Evolutionary conservation across 768 basidiomycete genomes (phyloP).

Genomic region (Nidularia sp.): DNA sequence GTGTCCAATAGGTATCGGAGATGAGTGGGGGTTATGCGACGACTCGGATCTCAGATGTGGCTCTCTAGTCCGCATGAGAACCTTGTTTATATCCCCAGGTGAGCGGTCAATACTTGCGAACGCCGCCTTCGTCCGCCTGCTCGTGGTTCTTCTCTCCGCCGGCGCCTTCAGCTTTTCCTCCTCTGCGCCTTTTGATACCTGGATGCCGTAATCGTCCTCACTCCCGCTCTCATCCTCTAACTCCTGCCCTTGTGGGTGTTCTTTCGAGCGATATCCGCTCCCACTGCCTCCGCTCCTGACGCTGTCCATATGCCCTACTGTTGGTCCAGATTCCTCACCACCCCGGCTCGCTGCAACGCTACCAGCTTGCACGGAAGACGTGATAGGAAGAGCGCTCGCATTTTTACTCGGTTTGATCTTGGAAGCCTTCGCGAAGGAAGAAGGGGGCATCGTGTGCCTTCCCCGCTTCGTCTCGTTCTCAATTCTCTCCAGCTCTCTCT

Average conservation of each 20-base stretch:
- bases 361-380: constrained; percentile 30
- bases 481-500: not conserved
- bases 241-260: constrained; percentile 59
- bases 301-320: not conserved
- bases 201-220: constrained; percentile 40
- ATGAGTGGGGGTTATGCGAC: constrained; percentile 5
- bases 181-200: constrained; percentile 64
- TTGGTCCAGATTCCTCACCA: constrained; percentile 3
- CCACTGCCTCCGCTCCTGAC: not conserved
- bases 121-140: not conserved
- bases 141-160: constrained; percentile 34
- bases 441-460: constrained; percentile 5
- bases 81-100: constrained; percentile 13
- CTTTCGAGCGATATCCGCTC: constrained; percentile 57
- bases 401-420: constrained; percentile 52
- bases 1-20: constrained; percentile 57
- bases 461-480: constrained; percentile 10
- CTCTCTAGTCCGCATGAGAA: constrained; percentile 18
- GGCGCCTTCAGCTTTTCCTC: constrained; percentile 62
- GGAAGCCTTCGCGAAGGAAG: constrained; percentile 12
- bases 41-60: not conserved
- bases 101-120: not conserved
- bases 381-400: constrained; percentile 52
- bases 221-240: constrained; percentile 66
- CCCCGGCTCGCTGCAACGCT: constrained; percentile 10